These are phyloP conservation scores for Diaporthe batatas DNA, from an alignment of 2,329 filamentous ascomycete species.

Conservation along the genomic window DNA sequence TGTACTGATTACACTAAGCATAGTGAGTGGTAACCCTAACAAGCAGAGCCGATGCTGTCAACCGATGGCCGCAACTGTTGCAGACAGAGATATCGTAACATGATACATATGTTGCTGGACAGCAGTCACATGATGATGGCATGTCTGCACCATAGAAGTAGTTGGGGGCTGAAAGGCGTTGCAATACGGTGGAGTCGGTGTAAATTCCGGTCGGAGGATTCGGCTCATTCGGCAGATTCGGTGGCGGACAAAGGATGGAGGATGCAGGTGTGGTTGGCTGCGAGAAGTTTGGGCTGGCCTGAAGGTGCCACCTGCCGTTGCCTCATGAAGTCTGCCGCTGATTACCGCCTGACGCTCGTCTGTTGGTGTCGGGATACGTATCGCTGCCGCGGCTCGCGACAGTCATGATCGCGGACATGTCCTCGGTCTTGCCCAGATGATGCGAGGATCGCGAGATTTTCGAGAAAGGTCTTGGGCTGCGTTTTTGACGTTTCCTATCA, in stretches of 20 bases:
- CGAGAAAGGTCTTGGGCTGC: too few species aligned
- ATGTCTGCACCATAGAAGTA: too few species aligned
- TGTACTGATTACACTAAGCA: too few species aligned
- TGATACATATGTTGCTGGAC: too few species aligned
- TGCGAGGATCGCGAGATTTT: background rate
- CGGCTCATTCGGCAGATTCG: conserved; percentile 8
- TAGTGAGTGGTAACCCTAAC: too few species aligned
- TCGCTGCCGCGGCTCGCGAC: background rate
- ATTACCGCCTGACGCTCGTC: background rate
- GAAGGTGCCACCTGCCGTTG: background rate
- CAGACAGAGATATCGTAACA: too few species aligned
- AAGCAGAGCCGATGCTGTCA: too few species aligned
- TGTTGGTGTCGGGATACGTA: background rate
- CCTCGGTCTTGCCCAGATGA: background rate
- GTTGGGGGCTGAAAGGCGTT: too few species aligned
- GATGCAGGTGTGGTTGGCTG: background rate
- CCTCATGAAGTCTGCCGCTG: background rate
- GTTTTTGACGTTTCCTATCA: background rate
- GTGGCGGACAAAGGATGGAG: background rate
- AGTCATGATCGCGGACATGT: background rate
- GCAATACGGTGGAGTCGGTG: too few species aligned
- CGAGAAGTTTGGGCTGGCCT: background rate
- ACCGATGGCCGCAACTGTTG: too few species aligned
- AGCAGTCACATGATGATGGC: too few species aligned
- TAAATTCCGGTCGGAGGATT: background rate